phyloP scores from a whole-genome alignment of 495 filamentous ascomycete species.

The Hyaloscypha variabilis region DNA sequence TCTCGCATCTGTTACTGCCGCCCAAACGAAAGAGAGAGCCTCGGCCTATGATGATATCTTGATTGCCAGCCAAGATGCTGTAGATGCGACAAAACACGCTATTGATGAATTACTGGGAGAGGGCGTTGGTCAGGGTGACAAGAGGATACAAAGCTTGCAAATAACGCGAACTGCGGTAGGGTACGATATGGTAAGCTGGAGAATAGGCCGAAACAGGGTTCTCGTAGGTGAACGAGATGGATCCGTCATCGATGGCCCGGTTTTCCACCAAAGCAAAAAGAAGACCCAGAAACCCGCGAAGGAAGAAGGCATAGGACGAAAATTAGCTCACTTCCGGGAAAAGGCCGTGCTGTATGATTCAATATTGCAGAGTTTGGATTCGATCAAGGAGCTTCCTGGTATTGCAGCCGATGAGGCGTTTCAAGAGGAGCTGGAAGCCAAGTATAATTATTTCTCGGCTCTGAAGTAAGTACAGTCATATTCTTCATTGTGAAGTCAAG shows the following conservation, averaged over 20 bases:
- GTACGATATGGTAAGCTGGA: slow-evolving; percentile 91
- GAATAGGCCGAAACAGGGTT: slow-evolving; percentile 89
- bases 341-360: slow-evolving; percentile 92
- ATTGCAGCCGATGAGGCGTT: slow-evolving; percentile 84
- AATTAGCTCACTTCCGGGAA: slow-evolving; percentile 80
- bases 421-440: slow-evolving; percentile 73
- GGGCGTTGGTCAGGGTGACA: slow-evolving; percentile 81
- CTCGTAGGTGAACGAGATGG: slow-evolving; percentile 82
- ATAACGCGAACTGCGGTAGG: slow-evolving; percentile 92
- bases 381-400: slow-evolving; percentile 85
- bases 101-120: slow-evolving; percentile 88
- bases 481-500: neutral
- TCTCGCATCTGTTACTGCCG: slow-evolving; percentile 58
- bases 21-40: slow-evolving; percentile 61
- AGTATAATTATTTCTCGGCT: slow-evolving; percentile 82
- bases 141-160: slow-evolving; percentile 88
- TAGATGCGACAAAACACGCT: slow-evolving; percentile 87
- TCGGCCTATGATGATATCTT: slow-evolving; percentile 92
- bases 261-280: slow-evolving; percentile 32
- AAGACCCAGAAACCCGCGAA: slow-evolving; percentile 39
- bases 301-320: slow-evolving; percentile 63
- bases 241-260: slow-evolving; percentile 54
- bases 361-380: slow-evolving; percentile 84
- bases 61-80: slow-evolving; percentile 88
- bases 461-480: slow-evolving; percentile 62